These are phyloP conservation scores for Xenosphaeropsis pyriputrescens DNA, from an alignment of 2,329 filamentous ascomycete species.

Conservation along the genomic window DNA sequence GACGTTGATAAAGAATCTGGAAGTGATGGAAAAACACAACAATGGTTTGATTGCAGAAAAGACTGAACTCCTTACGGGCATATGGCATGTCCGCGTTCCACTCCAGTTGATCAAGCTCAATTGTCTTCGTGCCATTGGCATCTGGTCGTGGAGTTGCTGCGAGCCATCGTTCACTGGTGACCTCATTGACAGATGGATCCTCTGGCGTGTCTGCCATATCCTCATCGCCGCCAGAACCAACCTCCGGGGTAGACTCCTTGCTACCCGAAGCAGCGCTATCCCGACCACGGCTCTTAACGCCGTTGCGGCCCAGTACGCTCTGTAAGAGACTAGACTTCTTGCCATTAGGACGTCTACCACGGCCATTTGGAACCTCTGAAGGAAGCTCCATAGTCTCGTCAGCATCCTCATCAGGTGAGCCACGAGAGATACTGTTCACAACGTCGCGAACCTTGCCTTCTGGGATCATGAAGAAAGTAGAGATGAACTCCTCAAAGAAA, in stretches of 20 bases:
- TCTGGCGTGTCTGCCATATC: slow-evolving; percentile 51
- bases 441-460: slow-evolving; percentile 53
- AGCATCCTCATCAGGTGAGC: slow-evolving; percentile 63
- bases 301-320: slow-evolving; percentile 67
- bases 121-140: slow-evolving; percentile 37
- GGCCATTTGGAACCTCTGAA: slow-evolving; percentile 55
- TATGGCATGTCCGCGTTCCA: slow-evolving; percentile 70
- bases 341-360: slow-evolving; percentile 48
- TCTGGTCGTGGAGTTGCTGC: slow-evolving; percentile 42
- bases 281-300: slow-evolving; percentile 53
- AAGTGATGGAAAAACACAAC: slow-evolving; percentile 94
- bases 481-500: slow-evolving; percentile 65
- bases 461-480: slow-evolving; percentile 62
- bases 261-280: slow-evolving; percentile 70
- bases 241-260: slow-evolving; percentile 80
- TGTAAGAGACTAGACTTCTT: slow-evolving; percentile 74
- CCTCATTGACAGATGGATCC: slow-evolving; percentile 43
- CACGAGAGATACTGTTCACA: slow-evolving; percentile 53
- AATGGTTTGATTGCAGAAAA: slow-evolving; percentile 83
- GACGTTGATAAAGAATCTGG: slow-evolving; percentile 73
- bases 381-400: slow-evolving; percentile 52
- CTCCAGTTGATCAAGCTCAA: slow-evolving; percentile 41
- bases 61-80: slow-evolving; percentile 66
- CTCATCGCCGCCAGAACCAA: slow-evolving; percentile 62
- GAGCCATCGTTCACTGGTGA: slow-evolving; percentile 50